Percentiles rank a stretch among this genome's conserved stretches.
Evolutionary conservation across 1,139 yeast species (phyloP).

Genomic region (Pichia sp.): DNA sequence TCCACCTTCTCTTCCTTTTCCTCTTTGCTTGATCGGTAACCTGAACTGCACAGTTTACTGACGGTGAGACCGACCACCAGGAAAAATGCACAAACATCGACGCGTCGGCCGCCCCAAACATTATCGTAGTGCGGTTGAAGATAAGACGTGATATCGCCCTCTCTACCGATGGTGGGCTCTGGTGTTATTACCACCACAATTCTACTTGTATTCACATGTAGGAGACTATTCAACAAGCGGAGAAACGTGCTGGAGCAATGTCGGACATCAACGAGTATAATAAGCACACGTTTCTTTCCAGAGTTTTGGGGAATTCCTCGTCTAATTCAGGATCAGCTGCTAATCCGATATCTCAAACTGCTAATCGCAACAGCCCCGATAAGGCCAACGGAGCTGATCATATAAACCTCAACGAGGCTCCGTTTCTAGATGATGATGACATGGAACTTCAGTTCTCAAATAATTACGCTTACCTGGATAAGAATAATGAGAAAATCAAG

Average conservation of each 20-base stretch:
- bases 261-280: constrained; percentile 24
- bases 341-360: not conserved
- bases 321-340: constrained; percentile 16
- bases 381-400: constrained; percentile 29
- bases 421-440: constrained; percentile 31
- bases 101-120: not conserved
- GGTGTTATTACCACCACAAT: not conserved
- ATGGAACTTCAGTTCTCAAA: constrained; percentile 26
- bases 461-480: constrained; percentile 15
- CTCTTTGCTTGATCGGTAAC: not conserved
- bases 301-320: constrained; percentile 54
- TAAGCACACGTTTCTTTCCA: constrained; percentile 50
- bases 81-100: not conserved
- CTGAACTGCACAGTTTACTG: not conserved
- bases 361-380: not conserved
- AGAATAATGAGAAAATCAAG: constrained; percentile 9
- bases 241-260: constrained; percentile 11
- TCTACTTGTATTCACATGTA: not conserved
- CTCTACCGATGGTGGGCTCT: not conserved
- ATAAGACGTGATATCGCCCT: not conserved
- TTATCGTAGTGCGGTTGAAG: not conserved
- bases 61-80: not conserved
- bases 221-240: not conserved
- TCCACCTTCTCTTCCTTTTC: not conserved
- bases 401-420: constrained; percentile 24